Evolutionary conservation across 2,329 filamentous ascomycete genomes (phyloP), one percentile per base, ranked within the genome.

Genomic region (Colletotrichum tropicicola): DNA sequence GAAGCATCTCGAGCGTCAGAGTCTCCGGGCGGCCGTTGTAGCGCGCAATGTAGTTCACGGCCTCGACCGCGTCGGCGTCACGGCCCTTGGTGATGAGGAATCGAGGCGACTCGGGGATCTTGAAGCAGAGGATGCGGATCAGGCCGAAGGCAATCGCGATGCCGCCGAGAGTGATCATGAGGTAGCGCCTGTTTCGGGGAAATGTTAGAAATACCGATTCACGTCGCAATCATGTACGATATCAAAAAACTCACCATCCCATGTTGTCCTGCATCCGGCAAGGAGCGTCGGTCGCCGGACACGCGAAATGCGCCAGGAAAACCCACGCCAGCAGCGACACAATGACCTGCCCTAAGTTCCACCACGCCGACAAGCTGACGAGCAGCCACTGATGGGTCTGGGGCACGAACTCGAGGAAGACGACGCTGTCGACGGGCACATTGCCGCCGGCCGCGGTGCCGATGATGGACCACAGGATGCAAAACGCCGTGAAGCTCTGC

Each of bases 401-500:
- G 0, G 83, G 83, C 0, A 85, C 76, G 68, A 83, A 85, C 64
- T 86, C 83, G 19, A 86, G 74, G 69, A 85, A 85, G 41, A 86
- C 81, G 65, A 82, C 81, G 30, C 79, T 82, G 72, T 86, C 83
- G 47, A 86, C 79, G 15, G 83, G 79, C 8, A 85, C 76, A 59
- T 86, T 86, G 7, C 83, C 83, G 15, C 82, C 82, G 6, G 78
- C 80, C 1, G 73, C 78, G 1, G 75, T 76, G 7, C 79, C 79
- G 6, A 81, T 74, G 37, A 85, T 74, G 8, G 87, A 86, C 15
- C 85, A 86, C 61, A 90, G 85, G 3, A 78, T 73, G 6, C 83
- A 85, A 30, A 89, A 82, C 0, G 84, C 83, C 1, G 82, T 82
- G 62, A 90, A 91, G 65, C 83, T 88, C 2, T 83, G 85, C 0